Evolutionary conservation across 139 green algal genomes (phyloP), one percentile per base, ranked within the genome.

Genomic region (Chlamydomonas urium): DNA sequence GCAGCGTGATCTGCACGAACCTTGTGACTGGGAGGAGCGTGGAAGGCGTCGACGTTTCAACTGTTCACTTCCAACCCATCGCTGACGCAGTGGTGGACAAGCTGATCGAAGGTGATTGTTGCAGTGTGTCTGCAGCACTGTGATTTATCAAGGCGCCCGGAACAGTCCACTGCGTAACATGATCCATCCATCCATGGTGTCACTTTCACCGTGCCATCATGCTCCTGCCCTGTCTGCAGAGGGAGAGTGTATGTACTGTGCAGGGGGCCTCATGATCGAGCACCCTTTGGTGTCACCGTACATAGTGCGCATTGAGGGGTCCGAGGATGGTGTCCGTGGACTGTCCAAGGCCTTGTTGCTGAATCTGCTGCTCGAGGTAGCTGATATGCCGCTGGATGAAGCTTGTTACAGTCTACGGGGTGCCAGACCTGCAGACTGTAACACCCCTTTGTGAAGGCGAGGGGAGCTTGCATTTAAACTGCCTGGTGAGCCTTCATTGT

Each of bases 191-290:
- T n/a, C n/a, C n/a, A n/a, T n/a, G n/a, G n/a, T n/a, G n/a, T n/a
- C n/a, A n/a, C n/a, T n/a, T n/a, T n/a, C n/a, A n/a, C n/a, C n/a
- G n/a, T n/a, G n/a, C n/a, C n/a, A n/a, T n/a, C n/a, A n/a, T n/a
- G n/a, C n/a, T n/a, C n/a, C n/a, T n/a, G n/a, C n/a, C n/a, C n/a
- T n/a, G n/a, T n/a, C 4, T 47, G 33, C 60, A 67, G 89, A 94
- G 61, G 88, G 85, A 8, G 74, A 79, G 23, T 86, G 91, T 29
- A 88, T 89, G 33, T 87, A 71, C 67, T 91, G 82, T 48, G 89
- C 89, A 3, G 89, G 89, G 2, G 89, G 88, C 0, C 81, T 95
- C 5, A 93, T 95, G 89, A 79, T 93, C 4, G 89, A 94, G 77
- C 88, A 94, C 63, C 74, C 74, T 1, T 75, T 91, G 61, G 63